Conservation (phyloP, 2,329 filamentous ascomycete species). For the Chalaropsis thielavioides region DNA sequence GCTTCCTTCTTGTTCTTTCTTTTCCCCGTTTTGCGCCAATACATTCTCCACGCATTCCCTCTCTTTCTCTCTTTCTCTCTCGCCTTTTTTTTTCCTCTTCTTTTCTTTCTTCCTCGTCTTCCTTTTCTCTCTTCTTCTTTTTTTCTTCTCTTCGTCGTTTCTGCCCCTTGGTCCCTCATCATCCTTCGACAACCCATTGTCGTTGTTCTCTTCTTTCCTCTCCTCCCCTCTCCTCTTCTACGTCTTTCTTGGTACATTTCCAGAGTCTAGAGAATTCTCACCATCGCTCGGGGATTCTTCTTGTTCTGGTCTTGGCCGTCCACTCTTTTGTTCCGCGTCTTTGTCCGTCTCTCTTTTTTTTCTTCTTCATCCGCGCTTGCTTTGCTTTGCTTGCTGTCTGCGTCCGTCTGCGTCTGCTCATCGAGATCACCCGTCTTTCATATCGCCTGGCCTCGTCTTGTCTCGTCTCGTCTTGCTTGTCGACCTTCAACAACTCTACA, state of each 20-base stretch:
- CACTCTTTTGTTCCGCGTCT: slow-evolving; percentile 21
- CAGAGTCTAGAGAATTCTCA: slow-evolving; percentile 28
- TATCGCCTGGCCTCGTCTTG: too few relatives aligned
- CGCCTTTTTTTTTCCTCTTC: slow-evolving; percentile 8
- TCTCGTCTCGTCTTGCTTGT: not conserved
- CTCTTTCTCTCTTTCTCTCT: not conserved
- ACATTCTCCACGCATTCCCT: slow-evolving; percentile 3
- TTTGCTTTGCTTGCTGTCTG: not conserved
- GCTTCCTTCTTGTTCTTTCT: not conserved
- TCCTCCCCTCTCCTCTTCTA: slow-evolving; percentile 14
- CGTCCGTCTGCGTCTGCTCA: not conserved
- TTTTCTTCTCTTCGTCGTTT: slow-evolving; percentile 5
- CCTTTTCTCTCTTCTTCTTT: slow-evolving; percentile 11
- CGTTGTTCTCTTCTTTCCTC: slow-evolving; percentile 19
- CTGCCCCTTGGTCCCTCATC: slow-evolving; percentile 20
- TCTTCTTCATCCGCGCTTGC: slow-evolving; percentile 13
- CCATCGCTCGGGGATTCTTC: slow-evolving; percentile 31
- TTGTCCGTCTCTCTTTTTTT: slow-evolving; percentile 11
- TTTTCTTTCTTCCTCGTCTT: not conserved
- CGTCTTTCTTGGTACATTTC: slow-evolving; percentile 26
- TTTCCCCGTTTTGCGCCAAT: not conserved
- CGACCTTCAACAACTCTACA: slow-evolving; percentile 3
- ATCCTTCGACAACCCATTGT: slow-evolving; percentile 24
- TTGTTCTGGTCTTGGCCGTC: slow-evolving; percentile 30
- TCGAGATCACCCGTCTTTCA: slow-evolving; percentile 7